Conservation (phyloP, 805 yeast species). For the Starmera amethionina region DNA sequence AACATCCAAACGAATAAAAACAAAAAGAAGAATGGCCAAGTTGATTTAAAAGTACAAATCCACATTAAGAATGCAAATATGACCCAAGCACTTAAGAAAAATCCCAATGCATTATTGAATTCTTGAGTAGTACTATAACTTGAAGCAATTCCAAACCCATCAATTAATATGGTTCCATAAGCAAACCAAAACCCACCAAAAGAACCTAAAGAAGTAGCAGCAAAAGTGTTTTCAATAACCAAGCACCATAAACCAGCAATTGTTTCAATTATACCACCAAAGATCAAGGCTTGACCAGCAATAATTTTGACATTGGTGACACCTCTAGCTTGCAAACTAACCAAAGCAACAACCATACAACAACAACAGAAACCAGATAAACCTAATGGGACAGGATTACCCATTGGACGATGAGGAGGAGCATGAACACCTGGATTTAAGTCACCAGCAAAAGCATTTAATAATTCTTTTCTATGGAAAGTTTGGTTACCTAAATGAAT, state of each 20-base stretch:
- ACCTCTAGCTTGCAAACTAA: slow-evolving; percentile 61
- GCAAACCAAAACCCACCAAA: slow-evolving; percentile 73
- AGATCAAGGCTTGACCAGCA: slow-evolving; percentile 57
- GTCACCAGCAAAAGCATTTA: slow-evolving; percentile 55
- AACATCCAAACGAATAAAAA: slow-evolving; percentile 46
- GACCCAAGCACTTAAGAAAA: slow-evolving; percentile 53
- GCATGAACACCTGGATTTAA: slow-evolving; percentile 36
- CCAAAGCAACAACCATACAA: slow-evolving; percentile 48
- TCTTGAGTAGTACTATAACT: slow-evolving; percentile 37
- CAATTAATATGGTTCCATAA: slow-evolving; percentile 54
- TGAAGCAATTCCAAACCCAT: slow-evolving; percentile 44
- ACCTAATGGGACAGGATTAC: slow-evolving; percentile 73
- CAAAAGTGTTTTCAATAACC: slow-evolving; percentile 68
- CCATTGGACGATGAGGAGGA: slow-evolving; percentile 41
- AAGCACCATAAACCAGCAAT: slow-evolving; percentile 72
- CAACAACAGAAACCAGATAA: slow-evolving; percentile 55
- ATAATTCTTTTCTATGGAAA: slow-evolving; percentile 43
- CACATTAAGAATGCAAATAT: slow-evolving; percentile 52
- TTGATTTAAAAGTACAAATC: slow-evolving; percentile 46
- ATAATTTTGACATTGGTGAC: slow-evolving; percentile 50
- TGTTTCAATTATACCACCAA: slow-evolving; percentile 65
- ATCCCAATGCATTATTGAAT: slow-evolving; percentile 43
- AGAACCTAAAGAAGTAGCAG: slow-evolving; percentile 42
- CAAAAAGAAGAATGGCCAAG: slow-evolving; percentile 48
- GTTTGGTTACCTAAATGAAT: slow-evolving; percentile 30